phyloP scores from a whole-genome alignment of 192 early-diverging fungal species.

The Backusella sp. region DNA sequence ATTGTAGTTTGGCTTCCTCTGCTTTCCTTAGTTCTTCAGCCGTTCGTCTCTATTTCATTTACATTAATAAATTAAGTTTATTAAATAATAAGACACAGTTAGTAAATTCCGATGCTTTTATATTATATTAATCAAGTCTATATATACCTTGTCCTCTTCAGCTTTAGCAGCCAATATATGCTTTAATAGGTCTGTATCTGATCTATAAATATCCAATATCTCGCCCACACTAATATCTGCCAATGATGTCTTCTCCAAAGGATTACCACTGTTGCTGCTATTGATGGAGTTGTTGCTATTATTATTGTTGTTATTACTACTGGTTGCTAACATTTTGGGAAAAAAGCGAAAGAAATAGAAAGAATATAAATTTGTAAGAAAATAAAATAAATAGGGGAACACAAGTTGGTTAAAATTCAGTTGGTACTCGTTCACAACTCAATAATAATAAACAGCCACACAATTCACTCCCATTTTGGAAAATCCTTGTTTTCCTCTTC shows the following conservation, averaged over 20 bases:
- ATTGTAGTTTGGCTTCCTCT: slow-evolving; percentile 28
- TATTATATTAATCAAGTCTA: background rate
- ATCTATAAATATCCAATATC: slow-evolving; percentile 24
- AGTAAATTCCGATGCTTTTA: background rate
- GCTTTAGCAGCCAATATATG: slow-evolving; percentile 26
- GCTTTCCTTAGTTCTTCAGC: slow-evolving; percentile 32
- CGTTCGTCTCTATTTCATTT: slow-evolving; percentile 22
- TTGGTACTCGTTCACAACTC: background rate
- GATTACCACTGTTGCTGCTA: background rate
- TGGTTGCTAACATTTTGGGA: background rate
- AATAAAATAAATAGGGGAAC: slow-evolving; percentile 1
- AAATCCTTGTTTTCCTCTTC: background rate
- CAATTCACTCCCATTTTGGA: background rate
- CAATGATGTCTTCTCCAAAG: slow-evolving; percentile 3
- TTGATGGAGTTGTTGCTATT: background rate
- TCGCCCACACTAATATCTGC: slow-evolving; percentile 13
- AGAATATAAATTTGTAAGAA: background rate
- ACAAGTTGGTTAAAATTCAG: slow-evolving; percentile 5
- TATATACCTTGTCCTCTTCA: slow-evolving; percentile 33
- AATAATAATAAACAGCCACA: background rate
- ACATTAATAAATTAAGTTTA: slow-evolving; percentile 7
- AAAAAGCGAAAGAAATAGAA: slow-evolving; percentile 3
- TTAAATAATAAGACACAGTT: background rate
- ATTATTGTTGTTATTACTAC: background rate
- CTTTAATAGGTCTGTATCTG: slow-evolving; percentile 28